Evolutionary conservation across 768 basidiomycete genomes (phyloP).

Genomic region (Postia placenta): DNA sequence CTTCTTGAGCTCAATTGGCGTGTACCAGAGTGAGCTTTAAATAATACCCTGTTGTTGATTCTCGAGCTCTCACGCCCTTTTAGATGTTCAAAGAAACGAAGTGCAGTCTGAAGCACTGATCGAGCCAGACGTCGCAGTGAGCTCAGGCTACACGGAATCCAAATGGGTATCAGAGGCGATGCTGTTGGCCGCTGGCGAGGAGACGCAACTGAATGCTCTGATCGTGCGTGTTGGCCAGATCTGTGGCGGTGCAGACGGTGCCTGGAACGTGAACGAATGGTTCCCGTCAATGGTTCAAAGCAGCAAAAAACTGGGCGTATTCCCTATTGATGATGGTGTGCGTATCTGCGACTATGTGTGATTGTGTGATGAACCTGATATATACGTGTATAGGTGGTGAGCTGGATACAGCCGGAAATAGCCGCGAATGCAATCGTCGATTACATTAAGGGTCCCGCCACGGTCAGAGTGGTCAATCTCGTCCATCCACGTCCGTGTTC

Average conservation of each 20-base stretch:
- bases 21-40: conserved; percentile 9
- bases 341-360: conserved; percentile 6
- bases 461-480: conserved; percentile 1
- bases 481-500: not conserved
- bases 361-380: not conserved
- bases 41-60: too few species aligned
- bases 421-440: not conserved
- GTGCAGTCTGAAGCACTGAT: conserved; percentile 12
- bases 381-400: not conserved
- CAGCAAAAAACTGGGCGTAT: not conserved
- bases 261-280: conserved; percentile 43
- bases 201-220: conserved; percentile 23
- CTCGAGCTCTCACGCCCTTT: not conserved
- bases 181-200: conserved; percentile 23
- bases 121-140: conserved; percentile 23
- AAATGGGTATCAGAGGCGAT: conserved; percentile 36
- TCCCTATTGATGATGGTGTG: not conserved
- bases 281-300: conserved; percentile 31
- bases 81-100: conserved; percentile 37
- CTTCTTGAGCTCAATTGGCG: conserved; percentile 10
- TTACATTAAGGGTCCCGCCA: conserved; percentile 1
- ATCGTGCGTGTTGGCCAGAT: conserved; percentile 42
- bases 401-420: not conserved
- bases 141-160: conserved; percentile 32
- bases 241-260: conserved; percentile 32